Evolutionary conservation across 1,284 basidiomycete genomes (phyloP).

Genomic region (Puccinia coronata): DNA sequence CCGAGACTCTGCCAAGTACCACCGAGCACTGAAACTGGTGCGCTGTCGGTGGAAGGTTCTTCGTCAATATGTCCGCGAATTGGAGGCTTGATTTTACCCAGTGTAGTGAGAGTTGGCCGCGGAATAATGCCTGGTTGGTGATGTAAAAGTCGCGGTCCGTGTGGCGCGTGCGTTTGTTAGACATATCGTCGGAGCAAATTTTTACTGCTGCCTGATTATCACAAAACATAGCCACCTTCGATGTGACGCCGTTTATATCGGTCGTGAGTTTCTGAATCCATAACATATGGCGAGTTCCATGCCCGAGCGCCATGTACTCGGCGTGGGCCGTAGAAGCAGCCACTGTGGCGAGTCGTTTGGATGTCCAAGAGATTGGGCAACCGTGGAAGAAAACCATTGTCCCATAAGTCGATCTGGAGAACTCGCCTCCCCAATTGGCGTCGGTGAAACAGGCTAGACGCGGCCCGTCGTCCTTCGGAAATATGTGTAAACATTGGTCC

Average conservation of each 20-base stretch:
- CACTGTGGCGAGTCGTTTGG: background rate
- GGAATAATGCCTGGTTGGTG: background rate
- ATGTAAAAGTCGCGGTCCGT: background rate
- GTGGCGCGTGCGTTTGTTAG: background rate
- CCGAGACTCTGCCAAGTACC: too few species aligned
- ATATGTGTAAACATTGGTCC: background rate
- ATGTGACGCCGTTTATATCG: background rate
- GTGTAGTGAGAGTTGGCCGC: too few species aligned
- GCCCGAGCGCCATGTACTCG: background rate
- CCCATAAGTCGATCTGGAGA: background rate
- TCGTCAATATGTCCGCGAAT: too few species aligned
- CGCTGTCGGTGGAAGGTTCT: too few species aligned
- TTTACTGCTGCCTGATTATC: background rate
- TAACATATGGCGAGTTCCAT: background rate
- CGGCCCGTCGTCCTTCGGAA: background rate
- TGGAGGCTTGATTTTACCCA: too few species aligned
- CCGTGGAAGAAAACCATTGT: background rate
- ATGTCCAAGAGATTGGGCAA: background rate
- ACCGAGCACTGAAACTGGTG: too few species aligned
- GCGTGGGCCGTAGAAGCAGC: background rate
- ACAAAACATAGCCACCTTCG: background rate
- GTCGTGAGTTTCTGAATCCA: background rate
- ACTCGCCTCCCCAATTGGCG: constrained; percentile 30
- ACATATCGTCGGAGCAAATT: background rate
- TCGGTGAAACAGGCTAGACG: background rate